A percentile compares a stretch with the other conserved stretches of the same genome.
Evolutionary conservation across 495 filamentous ascomycete species (phyloP).

Genomic region (Penicillium lividum): DNA sequence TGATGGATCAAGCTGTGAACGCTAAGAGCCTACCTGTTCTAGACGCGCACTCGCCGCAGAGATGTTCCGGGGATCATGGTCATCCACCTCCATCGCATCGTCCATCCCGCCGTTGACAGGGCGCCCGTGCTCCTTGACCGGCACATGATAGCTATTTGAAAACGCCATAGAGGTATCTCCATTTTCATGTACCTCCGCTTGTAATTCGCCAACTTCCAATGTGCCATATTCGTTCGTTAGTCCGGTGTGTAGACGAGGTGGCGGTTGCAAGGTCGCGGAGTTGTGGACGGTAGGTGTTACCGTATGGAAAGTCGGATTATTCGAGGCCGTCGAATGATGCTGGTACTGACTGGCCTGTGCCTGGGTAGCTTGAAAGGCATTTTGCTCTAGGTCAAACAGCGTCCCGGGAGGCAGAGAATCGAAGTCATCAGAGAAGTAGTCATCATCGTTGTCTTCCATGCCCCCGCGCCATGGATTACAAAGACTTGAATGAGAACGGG

Average conservation of each 20-base stretch:
- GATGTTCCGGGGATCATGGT: slow-evolving; percentile 24
- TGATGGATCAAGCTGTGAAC: not conserved
- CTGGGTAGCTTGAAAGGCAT: slow-evolving; percentile 55
- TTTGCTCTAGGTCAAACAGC: slow-evolving; percentile 55
- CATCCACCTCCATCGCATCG: slow-evolving; percentile 35
- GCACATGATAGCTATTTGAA: slow-evolving; percentile 19
- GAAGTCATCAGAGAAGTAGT: slow-evolving; percentile 66
- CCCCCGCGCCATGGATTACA: slow-evolving; percentile 51
- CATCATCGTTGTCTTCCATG: slow-evolving; percentile 63
- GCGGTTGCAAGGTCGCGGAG: slow-evolving; percentile 27
- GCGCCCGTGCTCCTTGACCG: slow-evolving; percentile 9
- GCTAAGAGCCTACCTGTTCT: not conserved
- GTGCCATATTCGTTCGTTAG: slow-evolving; percentile 55
- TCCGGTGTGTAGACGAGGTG: slow-evolving; percentile 38
- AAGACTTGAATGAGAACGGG: slow-evolving; percentile 4
- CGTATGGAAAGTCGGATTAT: slow-evolving; percentile 8
- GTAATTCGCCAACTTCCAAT: slow-evolving; percentile 57
- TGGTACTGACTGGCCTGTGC: slow-evolving; percentile 23
- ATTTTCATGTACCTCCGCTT: slow-evolving; percentile 53
- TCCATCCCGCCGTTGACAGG: slow-evolving; percentile 13
- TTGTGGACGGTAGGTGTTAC: slow-evolving; percentile 8
- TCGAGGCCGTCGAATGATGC: slow-evolving; percentile 2
- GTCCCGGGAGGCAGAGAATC: slow-evolving; percentile 56
- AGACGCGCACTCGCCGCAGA: slow-evolving; percentile 22
- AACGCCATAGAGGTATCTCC: slow-evolving; percentile 30